Conservation (phyloP, 1,284 basidiomycete species). For the Heterobasidion occidentale region DNA sequence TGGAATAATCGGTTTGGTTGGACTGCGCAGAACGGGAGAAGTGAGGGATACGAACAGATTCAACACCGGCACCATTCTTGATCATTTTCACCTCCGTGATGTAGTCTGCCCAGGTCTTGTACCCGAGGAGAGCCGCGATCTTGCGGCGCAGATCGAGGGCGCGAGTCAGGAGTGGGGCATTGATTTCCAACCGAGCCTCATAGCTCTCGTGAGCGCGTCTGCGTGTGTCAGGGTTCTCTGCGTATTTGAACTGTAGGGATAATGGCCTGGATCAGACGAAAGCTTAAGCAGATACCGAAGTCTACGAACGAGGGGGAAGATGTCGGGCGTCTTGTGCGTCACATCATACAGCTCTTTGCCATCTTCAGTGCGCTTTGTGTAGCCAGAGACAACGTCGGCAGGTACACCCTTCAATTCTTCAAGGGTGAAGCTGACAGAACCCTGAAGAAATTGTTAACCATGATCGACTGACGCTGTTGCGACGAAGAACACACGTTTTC, state of each 20-base stretch:
- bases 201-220: slow-evolving; percentile 54
- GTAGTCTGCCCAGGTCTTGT: slow-evolving; percentile 78
- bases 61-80: slow-evolving; percentile 54
- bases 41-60: slow-evolving; percentile 29
- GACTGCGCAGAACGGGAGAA: background rate
- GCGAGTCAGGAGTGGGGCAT: slow-evolving; percentile 60
- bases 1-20: background rate
- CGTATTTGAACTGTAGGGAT: slow-evolving; percentile 61
- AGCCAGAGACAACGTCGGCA: slow-evolving; percentile 68
- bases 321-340: slow-evolving; percentile 70
- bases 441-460: slow-evolving; percentile 28
- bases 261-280: background rate
- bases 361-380: slow-evolving; percentile 51
- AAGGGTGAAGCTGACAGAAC: slow-evolving; percentile 51
- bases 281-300: background rate
- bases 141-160: slow-evolving; percentile 61
- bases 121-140: slow-evolving; percentile 60
- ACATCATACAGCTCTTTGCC: slow-evolving; percentile 56
- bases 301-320: slow-evolving; percentile 60
- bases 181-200: slow-evolving; percentile 60
- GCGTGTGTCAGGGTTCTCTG: slow-evolving; percentile 62
- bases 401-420: slow-evolving; percentile 78
- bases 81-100: slow-evolving; percentile 81
- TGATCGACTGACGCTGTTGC: background rate
- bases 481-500: slow-evolving; percentile 48